Base-by-base conservation (phyloP, 768 basidiomycete species). In the Peribolospora kevripleyi region DNA sequence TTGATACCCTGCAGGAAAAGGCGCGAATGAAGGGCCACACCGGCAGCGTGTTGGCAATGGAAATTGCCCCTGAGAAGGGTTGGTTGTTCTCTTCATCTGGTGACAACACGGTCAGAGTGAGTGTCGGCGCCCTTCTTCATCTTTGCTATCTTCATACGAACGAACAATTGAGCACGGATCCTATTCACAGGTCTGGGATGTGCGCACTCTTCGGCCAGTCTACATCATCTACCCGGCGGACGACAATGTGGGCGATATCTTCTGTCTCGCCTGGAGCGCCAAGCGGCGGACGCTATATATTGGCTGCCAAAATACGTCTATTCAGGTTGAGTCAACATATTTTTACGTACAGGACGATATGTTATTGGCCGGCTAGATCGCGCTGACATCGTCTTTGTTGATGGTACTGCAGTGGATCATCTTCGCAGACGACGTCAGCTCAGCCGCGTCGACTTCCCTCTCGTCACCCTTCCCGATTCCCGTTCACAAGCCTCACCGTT, bases 21-120 rank as follows among this genome's bases (percentile, higher is more conserved):
- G 63, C 61, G 7, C 53, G 62, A 7, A 60, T 70, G 8, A 56
- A 63, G 3, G 70, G 69, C 0, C 70, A 69, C 52, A 58, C 61
- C n/a, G 67, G 68, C 0, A 65, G 64, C 4, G 63, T 70, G 0
- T 57, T 70, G 11, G 65, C 67, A 3, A 58, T 70, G 2, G 58
- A 68, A 56, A 53, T 66, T 10, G 64, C 69, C 45, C 48, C 57
- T 5, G 67, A 65, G 5, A 64, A 64, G 45, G 59, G 61, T 8
- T 69, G 68, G 70, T 61, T 70, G 38, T 65, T 70, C 51, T 67
- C 66, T 58, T 64, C 67, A 0, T 68, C 68, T 25, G 67, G 67
- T 67, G 51, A 62, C n/a, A 9, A 66, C 7, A 66, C 68, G 48
- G 60, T 68, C 48, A 59, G 66, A 14, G 66, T 66, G 52, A 58